These are phyloP conservation scores for Mrakia frigida DNA, from an alignment of 768 basidiomycete genomes.

Conservation along the genomic window DNA sequence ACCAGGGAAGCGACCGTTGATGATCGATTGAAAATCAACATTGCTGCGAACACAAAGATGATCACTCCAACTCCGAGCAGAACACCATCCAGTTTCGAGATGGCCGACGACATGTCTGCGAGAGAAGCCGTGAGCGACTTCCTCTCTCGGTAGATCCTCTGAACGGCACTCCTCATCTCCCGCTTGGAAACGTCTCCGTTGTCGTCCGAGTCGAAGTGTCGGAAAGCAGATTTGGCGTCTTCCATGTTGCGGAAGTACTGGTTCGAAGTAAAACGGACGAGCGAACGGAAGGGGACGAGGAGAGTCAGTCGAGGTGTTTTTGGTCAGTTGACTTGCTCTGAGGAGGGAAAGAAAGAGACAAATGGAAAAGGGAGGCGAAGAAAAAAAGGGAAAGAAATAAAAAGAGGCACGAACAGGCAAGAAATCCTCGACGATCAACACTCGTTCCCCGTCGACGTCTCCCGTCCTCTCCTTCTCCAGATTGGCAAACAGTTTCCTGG, in stretches of 20 bases:
- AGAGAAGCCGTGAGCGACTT: slow-evolving; percentile 65
- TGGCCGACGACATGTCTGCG: slow-evolving; percentile 62
- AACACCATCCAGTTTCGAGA: slow-evolving; percentile 73
- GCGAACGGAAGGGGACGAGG: neutral
- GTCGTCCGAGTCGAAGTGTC: slow-evolving; percentile 69
- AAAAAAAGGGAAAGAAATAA: neutral
- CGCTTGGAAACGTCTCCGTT: slow-evolving; percentile 72
- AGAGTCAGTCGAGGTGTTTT: neutral
- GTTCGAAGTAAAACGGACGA: no score
- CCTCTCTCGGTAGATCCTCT: slow-evolving; percentile 67
- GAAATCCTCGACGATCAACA: slow-evolving; percentile 51
- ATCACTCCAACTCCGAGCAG: slow-evolving; percentile 58
- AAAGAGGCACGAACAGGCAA: slow-evolving; percentile 47
- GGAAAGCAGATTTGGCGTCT: slow-evolving; percentile 64
- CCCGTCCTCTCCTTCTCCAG: slow-evolving; percentile 20
- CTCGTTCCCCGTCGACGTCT: slow-evolving; percentile 1
- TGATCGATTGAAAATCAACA: slow-evolving; percentile 63
- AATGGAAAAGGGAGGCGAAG: slow-evolving; percentile 36
- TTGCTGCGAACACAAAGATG: slow-evolving; percentile 55
- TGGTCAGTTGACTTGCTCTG: no score
- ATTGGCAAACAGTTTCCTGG: slow-evolving; percentile 34
- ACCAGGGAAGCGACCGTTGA: slow-evolving; percentile 68
- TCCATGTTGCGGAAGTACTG: slow-evolving; percentile 60
- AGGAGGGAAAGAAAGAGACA: neutral
- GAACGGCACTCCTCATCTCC: slow-evolving; percentile 78